Evolutionary conservation across 257 asterid genomes (phyloP).

Genomic region (Handroanthus guayacan): DNA sequence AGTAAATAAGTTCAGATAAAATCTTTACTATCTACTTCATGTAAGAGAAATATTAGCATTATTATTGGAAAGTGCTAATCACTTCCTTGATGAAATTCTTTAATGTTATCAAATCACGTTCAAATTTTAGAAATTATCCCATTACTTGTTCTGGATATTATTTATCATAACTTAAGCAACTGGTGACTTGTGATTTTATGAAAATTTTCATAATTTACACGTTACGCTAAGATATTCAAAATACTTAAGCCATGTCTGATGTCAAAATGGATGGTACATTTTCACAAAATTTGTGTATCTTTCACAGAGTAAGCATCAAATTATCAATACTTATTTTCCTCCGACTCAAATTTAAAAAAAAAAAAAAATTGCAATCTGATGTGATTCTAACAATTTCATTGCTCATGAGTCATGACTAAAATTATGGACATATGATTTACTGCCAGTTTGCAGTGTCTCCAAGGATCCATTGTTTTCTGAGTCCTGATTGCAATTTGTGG

Average conservation of each 20-base stretch:
- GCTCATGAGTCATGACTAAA: not conserved
- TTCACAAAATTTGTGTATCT: not conserved
- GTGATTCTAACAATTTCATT: not conserved
- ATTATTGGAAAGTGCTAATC: not conserved
- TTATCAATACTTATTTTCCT: too few species aligned
- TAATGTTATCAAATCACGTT: not conserved
- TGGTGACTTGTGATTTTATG: not conserved
- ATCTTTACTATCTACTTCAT: not conserved
- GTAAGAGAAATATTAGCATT: not conserved
- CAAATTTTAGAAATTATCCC: not conserved
- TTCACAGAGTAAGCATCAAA: not conserved
- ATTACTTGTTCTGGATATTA: not conserved
- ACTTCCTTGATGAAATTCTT: conserved; percentile 1
- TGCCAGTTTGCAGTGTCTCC: too few species aligned
- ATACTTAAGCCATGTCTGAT: not conserved
- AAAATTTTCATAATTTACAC: not conserved
- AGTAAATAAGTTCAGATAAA: not conserved
- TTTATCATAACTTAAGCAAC: not conserved
- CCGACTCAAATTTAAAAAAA: too few species aligned
- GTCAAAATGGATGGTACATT: not conserved
- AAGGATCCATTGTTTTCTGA: not conserved
- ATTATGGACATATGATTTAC: conserved; percentile 2
- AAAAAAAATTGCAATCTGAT: too few species aligned
- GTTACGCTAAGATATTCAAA: not conserved
- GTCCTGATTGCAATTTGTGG: conserved; percentile 7